These are phyloP conservation scores for Isabelozyma rhagii DNA, from an alignment of 805 yeast species.

Conservation along the genomic window DNA sequence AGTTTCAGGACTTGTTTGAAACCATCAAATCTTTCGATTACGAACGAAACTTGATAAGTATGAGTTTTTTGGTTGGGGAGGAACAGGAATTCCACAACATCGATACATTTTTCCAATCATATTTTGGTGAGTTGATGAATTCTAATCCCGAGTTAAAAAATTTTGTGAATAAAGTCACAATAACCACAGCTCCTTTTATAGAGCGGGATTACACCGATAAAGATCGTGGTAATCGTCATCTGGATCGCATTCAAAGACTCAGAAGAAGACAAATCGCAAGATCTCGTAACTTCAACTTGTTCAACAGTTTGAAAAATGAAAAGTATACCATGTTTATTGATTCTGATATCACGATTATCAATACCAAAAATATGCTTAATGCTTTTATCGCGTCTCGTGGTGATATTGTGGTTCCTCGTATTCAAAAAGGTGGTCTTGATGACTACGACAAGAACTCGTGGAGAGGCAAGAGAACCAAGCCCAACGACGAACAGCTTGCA, in stretches of 20 bases:
- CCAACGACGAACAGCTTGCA: conserved; percentile 21
- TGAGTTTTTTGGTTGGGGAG: conserved; percentile 32
- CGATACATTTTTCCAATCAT: conserved; percentile 12
- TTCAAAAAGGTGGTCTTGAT: conserved; percentile 16
- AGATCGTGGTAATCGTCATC: conserved; percentile 21
- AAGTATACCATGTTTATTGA: conserved; percentile 35
- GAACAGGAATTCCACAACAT: conserved; percentile 20
- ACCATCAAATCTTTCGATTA: conserved; percentile 24
- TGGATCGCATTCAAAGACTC: conserved; percentile 25
- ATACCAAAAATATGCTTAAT: conserved; percentile 18
- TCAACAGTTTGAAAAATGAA: conserved; percentile 23
- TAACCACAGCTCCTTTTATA: conserved; percentile 33
- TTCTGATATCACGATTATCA: conserved; percentile 28
- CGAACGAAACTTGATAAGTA: conserved; percentile 17
- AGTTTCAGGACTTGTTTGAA: conserved; percentile 28
- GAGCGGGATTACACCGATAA: conserved; percentile 16
- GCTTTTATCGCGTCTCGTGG: conserved; percentile 23
- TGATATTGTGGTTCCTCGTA: conserved; percentile 38
- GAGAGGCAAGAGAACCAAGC: conserved; percentile 36
- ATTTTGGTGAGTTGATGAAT: conserved; percentile 7
- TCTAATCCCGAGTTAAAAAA: not conserved
- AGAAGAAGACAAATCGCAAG: conserved; percentile 36
- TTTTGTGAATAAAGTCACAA: conserved; percentile 15
- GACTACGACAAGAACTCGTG: conserved; percentile 42
- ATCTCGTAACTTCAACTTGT: conserved; percentile 32